Base-by-base conservation (phyloP, 2,329 filamentous ascomycete genomes). In the Aspergillus sp. region DNA sequence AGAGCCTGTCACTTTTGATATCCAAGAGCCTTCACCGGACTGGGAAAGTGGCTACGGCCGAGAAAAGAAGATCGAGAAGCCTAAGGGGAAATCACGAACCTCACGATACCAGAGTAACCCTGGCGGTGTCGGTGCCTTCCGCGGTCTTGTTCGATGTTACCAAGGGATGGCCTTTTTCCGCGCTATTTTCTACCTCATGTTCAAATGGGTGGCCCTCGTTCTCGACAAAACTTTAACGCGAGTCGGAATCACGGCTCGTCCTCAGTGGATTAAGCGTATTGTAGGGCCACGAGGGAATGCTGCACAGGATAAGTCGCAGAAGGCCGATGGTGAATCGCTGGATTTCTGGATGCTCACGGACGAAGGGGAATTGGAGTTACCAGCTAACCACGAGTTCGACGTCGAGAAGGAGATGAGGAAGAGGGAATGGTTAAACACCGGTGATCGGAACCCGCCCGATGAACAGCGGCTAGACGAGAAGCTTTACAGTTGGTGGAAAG, bases 401-500 rank as follows among this genome's bases (percentile, higher is more conserved):
- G 86, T 97, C 2, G 93, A 97, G 73, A 81, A 79, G 1, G 90
- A 95, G 70, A 86, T 93, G 64, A 85, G 90, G 64, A 84, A 84
- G 54, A 81, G 86, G 49, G 77, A 89, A 31, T 73, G 75, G 57
- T 78, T 72, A 46, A 75, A 71, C 55, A 72, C 68, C 68, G 72
- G 64, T 31, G 64, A 71, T 40, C 78, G 75, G 72, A 74, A 74
- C 48, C 70, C 77, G 15, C 63, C 78, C 6, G 77, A 86, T 41
- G 90, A 95, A 65, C 82, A 84, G 27, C 84, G 85, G 40, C 79
- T 97, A 2, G 89, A 93, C 62, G 81, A 83, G 2, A 87, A 86
- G 58, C 77, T 97, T 2, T 98, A 97, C 71, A 80, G 81, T 31
- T 95, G 93, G 85, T 98, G 91, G 90, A 86, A 89, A 52, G 80